phyloP scores from a whole-genome alignment of 108 stramenopile genomes.

The Skeletonema grethae region DNA sequence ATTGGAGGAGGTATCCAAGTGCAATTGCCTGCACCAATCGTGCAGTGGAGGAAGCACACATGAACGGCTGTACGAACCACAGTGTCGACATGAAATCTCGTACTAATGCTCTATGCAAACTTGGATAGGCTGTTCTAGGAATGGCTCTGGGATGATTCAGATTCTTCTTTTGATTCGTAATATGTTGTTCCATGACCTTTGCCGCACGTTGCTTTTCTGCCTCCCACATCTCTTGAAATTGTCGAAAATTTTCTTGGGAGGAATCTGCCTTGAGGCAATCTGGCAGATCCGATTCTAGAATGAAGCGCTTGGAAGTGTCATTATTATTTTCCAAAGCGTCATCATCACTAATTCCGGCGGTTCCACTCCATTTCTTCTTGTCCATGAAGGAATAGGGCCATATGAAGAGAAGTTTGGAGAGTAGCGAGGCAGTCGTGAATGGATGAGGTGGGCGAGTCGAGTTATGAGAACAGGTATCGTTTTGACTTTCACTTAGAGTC shows the following conservation, averaged over 20 bases:
- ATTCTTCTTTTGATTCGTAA: background rate
- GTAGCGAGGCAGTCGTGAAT: conserved; percentile 1
- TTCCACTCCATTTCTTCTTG: conserved; percentile 1
- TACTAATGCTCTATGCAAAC: conserved; percentile 55
- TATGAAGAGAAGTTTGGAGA: conserved; percentile 21
- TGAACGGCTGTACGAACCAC: conserved; percentile 69
- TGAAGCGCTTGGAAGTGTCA: background rate
- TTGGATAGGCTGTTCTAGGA: conserved; percentile 42
- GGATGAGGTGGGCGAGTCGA: conserved; percentile 9
- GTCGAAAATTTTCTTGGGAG: conserved; percentile 29
- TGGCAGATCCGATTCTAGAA: conserved; percentile 42
- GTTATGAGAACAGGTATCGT: too few species aligned
- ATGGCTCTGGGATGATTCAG: background rate
- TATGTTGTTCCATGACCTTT: conserved; percentile 16
- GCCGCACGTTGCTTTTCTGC: conserved; percentile 36
- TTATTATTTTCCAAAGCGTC: background rate
- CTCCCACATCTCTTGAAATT: conserved; percentile 40
- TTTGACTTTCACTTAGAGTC: background rate
- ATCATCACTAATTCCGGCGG: background rate
- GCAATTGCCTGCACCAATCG: conserved; percentile 68
- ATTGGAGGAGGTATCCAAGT: conserved; percentile 68
- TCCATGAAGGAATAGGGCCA: conserved; percentile 20
- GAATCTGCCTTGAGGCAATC: conserved; percentile 31
- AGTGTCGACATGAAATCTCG: conserved; percentile 58
- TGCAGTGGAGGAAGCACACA: conserved; percentile 42